Evolutionary conservation across 495 filamentous ascomycete genomes (phyloP).

Genomic region (Penicillium paradoxum): DNA sequence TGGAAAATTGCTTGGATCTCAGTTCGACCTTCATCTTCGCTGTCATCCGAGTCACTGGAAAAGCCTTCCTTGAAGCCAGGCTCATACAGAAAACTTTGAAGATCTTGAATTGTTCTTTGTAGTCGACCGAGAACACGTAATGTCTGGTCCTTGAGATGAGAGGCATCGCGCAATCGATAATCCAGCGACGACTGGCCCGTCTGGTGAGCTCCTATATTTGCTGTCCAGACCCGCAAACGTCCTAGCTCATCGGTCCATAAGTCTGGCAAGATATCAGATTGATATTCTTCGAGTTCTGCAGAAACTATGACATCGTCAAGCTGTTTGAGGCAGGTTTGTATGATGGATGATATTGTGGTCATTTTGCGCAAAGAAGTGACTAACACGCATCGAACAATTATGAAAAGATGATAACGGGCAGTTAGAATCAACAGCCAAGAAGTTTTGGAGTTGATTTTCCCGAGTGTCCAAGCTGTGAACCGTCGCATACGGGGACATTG

Average conservation of each 20-base stretch:
- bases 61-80: neutral
- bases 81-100: neutral
- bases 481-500: too few relatives aligned
- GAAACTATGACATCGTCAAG: too few relatives aligned
- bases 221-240: constrained; percentile 41
- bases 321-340: too few relatives aligned
- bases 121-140: neutral
- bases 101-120: neutral
- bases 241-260: constrained; percentile 31
- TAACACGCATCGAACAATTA: too few relatives aligned
- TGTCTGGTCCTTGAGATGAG: constrained; percentile 34
- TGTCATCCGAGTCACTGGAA: neutral
- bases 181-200: constrained; percentile 40
- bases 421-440: too few relatives aligned
- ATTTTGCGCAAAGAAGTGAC: too few relatives aligned
- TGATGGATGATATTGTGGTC: too few relatives aligned
- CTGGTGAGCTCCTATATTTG: constrained; percentile 44
- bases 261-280: too few relatives aligned
- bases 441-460: too few relatives aligned
- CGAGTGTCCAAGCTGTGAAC: too few relatives aligned
- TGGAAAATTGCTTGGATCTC: neutral
- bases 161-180: constrained; percentile 42
- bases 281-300: too few relatives aligned
- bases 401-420: too few relatives aligned
- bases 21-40: neutral